phyloP scores from a whole-genome alignment of 2,329 filamentous ascomycete genomes.

The Stagonosporopsis tanaceti region DNA sequence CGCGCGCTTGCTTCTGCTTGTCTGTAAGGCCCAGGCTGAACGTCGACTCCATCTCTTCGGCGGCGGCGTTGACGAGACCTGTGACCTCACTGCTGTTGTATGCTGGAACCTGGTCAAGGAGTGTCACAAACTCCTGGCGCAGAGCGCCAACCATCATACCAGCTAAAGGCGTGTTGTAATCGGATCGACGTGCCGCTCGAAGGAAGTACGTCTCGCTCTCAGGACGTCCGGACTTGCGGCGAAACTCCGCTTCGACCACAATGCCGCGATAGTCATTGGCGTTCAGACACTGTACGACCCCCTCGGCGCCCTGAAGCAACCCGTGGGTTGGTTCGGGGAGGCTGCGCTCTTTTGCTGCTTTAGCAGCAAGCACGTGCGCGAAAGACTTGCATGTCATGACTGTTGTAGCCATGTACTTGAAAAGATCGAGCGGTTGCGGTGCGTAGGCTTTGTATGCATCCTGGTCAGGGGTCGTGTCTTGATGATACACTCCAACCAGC shows the following conservation, averaged over 20 bases:
- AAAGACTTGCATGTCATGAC: conserved; percentile 78
- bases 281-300: conserved; percentile 73
- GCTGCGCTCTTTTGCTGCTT: conserved; percentile 78
- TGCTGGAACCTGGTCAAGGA: conserved; percentile 77
- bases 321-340: conserved; percentile 80
- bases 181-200: conserved; percentile 24
- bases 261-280: conserved; percentile 64
- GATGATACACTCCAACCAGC: conserved; percentile 82
- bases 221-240: conserved; percentile 80
- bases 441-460: conserved; percentile 52
- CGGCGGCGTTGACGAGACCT: conserved; percentile 35
- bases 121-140: conserved; percentile 60
- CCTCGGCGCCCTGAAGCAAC: conserved; percentile 78
- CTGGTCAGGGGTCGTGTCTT: conserved; percentile 67
- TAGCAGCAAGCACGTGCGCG: conserved; percentile 75
- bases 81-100: conserved; percentile 28
- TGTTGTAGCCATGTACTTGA: conserved; percentile 88
- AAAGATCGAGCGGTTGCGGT: conserved; percentile 68
- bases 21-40: conserved; percentile 90
- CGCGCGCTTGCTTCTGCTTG: conserved; percentile 84
- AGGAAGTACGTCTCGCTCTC: conserved; percentile 75
- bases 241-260: conserved; percentile 85
- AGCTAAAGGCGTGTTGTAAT: conserved; percentile 26
- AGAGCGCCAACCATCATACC: conserved; percentile 42
- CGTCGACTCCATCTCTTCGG: conserved; percentile 63